Evolutionary conservation across 352 stramenopile genomes (phyloP).

Genomic region (Pythium dissotocum): DNA sequence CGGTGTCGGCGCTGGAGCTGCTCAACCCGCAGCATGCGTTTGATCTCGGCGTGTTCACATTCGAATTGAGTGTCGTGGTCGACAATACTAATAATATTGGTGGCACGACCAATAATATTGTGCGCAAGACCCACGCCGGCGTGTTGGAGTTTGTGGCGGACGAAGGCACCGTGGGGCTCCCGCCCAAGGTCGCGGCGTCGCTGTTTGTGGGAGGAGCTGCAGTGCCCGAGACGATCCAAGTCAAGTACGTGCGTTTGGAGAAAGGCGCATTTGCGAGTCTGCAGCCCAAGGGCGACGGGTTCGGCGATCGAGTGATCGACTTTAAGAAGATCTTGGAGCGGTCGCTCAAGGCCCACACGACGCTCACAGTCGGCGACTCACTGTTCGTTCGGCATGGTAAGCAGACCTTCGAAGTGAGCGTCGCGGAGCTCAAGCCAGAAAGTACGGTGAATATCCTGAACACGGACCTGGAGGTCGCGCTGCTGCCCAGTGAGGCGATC

Average conservation of each 20-base stretch:
- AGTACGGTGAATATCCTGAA: constrained; percentile 70
- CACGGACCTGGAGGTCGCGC: constrained; percentile 79
- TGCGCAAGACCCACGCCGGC: constrained; percentile 61
- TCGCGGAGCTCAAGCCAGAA: constrained; percentile 61
- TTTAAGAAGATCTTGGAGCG: constrained; percentile 80
- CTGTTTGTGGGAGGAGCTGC: constrained; percentile 35
- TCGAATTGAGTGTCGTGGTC: constrained; percentile 57
- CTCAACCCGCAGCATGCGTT: constrained; percentile 79
- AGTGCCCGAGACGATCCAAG: constrained; percentile 43
- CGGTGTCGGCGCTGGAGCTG: constrained; percentile 69
- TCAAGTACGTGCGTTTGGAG: constrained; percentile 75
- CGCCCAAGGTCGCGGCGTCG: constrained; percentile 74
- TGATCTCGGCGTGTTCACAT: constrained; percentile 79
- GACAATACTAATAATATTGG: neutral
- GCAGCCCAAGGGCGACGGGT: constrained; percentile 66
- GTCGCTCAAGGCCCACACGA: constrained; percentile 73
- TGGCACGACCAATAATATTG: constrained; percentile 1
- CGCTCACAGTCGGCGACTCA: constrained; percentile 70
- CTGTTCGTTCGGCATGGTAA: constrained; percentile 75
- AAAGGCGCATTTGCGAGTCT: constrained; percentile 69
- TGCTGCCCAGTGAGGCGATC: constrained; percentile 68
- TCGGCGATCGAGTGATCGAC: constrained; percentile 77
- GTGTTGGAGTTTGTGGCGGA: constrained; percentile 81
- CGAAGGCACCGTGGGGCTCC: constrained; percentile 74
- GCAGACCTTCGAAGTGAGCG: constrained; percentile 74